Conservation (phyloP, 139 green algal species). For the Chlamydomonas sp. region DNA sequence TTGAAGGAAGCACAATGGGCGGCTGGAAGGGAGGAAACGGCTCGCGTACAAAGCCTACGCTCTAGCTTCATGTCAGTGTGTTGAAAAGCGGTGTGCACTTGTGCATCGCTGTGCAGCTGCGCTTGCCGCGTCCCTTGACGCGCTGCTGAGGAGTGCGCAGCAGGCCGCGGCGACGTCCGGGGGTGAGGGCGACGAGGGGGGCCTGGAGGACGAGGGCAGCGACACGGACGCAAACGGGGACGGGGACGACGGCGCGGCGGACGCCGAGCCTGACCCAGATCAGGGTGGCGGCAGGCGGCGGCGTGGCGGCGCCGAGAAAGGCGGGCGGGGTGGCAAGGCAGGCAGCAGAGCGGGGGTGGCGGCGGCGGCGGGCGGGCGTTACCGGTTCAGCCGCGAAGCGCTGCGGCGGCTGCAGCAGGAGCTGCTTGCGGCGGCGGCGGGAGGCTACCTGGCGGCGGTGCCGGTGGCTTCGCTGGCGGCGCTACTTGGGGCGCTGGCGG, state of each 20-base stretch:
- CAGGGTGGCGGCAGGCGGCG: neutral
- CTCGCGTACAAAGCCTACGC: too few relatives aligned
- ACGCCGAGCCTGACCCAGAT: neutral
- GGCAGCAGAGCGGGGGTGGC: neutral
- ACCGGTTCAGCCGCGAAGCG: neutral
- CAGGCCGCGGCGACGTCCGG: too few relatives aligned
- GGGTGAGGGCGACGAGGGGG: too few relatives aligned
- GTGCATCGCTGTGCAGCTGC: too few relatives aligned
- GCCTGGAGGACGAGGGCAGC: neutral
- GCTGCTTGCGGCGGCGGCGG: neutral
- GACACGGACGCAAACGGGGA: neutral
- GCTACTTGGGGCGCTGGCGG: neutral
- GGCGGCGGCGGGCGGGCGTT: neutral
- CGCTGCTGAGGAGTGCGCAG: too few relatives aligned
- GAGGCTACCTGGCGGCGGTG: conserved; percentile 12
- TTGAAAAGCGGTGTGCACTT: too few relatives aligned
- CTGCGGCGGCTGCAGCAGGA: neutral
- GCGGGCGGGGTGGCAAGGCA: neutral
- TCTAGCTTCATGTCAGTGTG: too few relatives aligned
- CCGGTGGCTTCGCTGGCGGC: neutral
- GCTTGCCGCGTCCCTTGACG: too few relatives aligned
- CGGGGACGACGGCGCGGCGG: neutral
- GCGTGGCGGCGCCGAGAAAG: neutral
- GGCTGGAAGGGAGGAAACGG: too few relatives aligned
- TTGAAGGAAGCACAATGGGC: too few relatives aligned